Evolutionary conservation across 148 eudicot species (phyloP), one percentile per base, ranked within the genome.

Genomic region (Camellia japonica): DNA sequence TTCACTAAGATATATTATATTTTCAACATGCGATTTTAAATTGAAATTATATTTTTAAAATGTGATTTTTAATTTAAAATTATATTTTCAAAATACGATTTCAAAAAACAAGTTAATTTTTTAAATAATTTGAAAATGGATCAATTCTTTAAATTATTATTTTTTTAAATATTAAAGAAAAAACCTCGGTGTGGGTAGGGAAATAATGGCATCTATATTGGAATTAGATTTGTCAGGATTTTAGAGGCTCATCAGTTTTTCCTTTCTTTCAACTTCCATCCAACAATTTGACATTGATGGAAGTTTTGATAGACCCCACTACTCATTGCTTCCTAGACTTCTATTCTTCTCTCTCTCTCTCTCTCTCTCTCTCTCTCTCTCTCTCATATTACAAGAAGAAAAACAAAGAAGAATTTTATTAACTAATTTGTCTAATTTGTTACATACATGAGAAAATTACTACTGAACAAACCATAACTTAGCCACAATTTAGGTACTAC

Each of bases 231-330:
- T 79, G 83, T 80, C 63, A 55, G 80, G 82, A 82, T 78, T 74
- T 79, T 8, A 72, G 83, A 73, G 73, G 74, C 73, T 70, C 62
- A 71, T 83, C 60, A 70, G 75, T 74, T 69, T 51, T 67, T 18
- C 46, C 23, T 4, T 68, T 43, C 75, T 81, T 68, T 76, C 83
- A 38, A 59, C 62, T 49, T 20, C 69, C 11, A 77, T 68, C 69
- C 60, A 79, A 59, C 20, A 60, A 42, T 74, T 84, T 75, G 89
- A 84, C 86, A 79, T 62, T 80, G 83, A 77, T 70, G 44, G 76
- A 79, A 81, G 66, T 43, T 76, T 79, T 84, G 64, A 75, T 56
- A 81, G 80, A 73, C 85, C 84, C 86, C 79, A 75, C 81, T 44
- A 80, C 81, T 80, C 80, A 78, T 73, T 81, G 77, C 79, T 13